These are phyloP conservation scores for Hsuehochloa calcarea DNA, from an alignment of 176 grass and related monocot genomes.

Conservation along the genomic window DNA sequence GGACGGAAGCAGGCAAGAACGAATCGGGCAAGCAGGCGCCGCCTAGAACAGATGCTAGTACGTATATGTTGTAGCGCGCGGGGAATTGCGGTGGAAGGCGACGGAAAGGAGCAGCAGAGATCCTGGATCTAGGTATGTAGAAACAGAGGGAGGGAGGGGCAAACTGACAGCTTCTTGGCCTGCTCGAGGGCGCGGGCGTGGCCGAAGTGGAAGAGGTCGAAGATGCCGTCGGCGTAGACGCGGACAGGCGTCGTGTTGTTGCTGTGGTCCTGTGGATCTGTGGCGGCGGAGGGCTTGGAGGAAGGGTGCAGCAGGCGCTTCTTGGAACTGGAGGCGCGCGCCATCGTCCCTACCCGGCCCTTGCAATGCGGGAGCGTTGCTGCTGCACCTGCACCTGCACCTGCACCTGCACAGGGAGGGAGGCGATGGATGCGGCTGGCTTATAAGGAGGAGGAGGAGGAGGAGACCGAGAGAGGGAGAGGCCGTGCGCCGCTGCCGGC, in stretches of 20 bases:
- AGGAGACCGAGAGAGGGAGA: too few species aligned
- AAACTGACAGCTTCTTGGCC: slow-evolving; percentile 73
- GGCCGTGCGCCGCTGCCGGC: too few species aligned
- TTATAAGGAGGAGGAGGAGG: too few species aligned
- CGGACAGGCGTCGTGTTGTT: slow-evolving; percentile 30
- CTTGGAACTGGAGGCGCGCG: slow-evolving; percentile 56
- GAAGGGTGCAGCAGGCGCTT: slow-evolving; percentile 38
- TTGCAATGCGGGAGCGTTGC: too few species aligned
- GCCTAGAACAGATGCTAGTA: too few species aligned
- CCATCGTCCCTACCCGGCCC: not conserved
- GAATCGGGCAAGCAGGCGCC: too few species aligned
- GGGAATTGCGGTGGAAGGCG: not conserved
- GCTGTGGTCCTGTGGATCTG: not conserved
- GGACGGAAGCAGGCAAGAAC: too few species aligned
- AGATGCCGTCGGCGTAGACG: slow-evolving; percentile 98
- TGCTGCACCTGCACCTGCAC: too few species aligned
- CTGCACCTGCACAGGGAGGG: too few species aligned
- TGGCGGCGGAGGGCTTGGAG: not conserved
- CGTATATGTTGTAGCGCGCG: too few species aligned
- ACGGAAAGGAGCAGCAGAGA: not conserved
- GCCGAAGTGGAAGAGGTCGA: slow-evolving; percentile 98
- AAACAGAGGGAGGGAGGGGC: not conserved
- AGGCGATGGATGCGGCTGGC: too few species aligned
- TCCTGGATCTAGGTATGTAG: too few species aligned
- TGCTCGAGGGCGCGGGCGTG: slow-evolving; percentile 97